Base-by-base conservation (phyloP, 2,329 filamentous ascomycete genomes). In the Aschersonia sp. region DNA sequence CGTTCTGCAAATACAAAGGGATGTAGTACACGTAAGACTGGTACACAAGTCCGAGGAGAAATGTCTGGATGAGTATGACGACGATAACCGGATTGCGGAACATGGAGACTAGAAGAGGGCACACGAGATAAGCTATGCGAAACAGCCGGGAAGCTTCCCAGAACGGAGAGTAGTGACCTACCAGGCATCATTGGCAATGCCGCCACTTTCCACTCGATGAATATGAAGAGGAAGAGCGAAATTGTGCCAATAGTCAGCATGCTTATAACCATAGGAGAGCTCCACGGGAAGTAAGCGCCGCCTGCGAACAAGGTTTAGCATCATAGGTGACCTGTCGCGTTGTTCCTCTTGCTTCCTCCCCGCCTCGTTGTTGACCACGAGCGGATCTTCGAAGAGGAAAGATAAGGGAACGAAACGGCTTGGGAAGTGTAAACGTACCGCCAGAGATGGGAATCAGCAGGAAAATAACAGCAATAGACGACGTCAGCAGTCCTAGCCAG, bases 121-220 rank as follows among this genome's bases (percentile, higher is more conserved):
- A 20, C 20, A 20, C 20, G 20, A 20, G 20, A 20, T 20, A 20
- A 20, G 20, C 20, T 20, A 20, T 20, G 20, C 20, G 20, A 20
- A 20, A 20, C 20, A 20, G 20, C 20, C 35, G 7, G n/a, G 35
- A 40, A 40, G 35, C 7, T n/a, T 20, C 20, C 20, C 20, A 20
- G 20, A 12, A 4, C 7, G 32, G 32, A 10, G 32, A 38, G 32
- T 6, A 29, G 32, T 12, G 5, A 48, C 50, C 45, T 43, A 55
- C 54, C 42, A 9, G 86, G 86, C 63, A 92, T 86, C 48, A 92
- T 72, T 0, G 87, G 87, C 52, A 84, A 86, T 38, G 72, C 75
- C 31, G 86, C 84, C 30, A 84, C 56, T 54, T 80, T 80, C 67
- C 76, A 79, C 64, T 94, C 85, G 53, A 81, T 75, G 4, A 86